Conservation (phyloP, 2,329 filamentous ascomycete species). For the Venturiaceae sp. region DNA sequence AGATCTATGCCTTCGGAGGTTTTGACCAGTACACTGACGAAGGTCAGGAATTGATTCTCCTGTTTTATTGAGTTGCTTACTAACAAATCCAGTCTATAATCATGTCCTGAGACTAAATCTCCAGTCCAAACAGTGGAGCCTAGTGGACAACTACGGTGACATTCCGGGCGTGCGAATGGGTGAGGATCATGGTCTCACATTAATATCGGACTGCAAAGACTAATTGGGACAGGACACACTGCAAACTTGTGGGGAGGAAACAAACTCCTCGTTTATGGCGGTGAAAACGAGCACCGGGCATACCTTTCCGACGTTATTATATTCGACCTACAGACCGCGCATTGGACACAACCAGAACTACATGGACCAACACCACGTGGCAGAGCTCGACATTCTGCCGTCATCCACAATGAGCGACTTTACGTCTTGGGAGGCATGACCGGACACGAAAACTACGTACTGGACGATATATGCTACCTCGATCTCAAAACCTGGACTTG, state of each 20-base stretch:
- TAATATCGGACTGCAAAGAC: slow-evolving; percentile 1
- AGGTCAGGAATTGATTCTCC: slow-evolving; percentile 35
- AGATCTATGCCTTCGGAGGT: slow-evolving; percentile 95
- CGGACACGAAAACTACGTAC: slow-evolving; percentile 79
- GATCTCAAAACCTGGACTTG: slow-evolving; percentile 97
- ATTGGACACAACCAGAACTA: slow-evolving; percentile 90
- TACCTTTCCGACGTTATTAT: slow-evolving; percentile 94
- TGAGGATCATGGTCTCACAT: slow-evolving; percentile 28
- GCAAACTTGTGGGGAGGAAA: slow-evolving; percentile 88
- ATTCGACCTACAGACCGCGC: slow-evolving; percentile 86
- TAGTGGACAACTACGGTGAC: slow-evolving; percentile 97
- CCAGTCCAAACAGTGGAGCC: slow-evolving; percentile 78
- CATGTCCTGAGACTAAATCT: slow-evolving; percentile 88
- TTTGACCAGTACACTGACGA: slow-evolving; percentile 99
- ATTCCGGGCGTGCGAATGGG: slow-evolving; percentile 97
- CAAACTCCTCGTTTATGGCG: slow-evolving; percentile 94
- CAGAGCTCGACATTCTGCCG: slow-evolving; percentile 83
- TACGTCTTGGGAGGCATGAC: slow-evolving; percentile 96
- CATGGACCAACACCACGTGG: slow-evolving; percentile 79
- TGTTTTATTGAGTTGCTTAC: too few relatives aligned
- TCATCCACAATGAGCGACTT: slow-evolving; percentile 91
- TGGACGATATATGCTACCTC: slow-evolving; percentile 94
- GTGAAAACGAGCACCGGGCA: slow-evolving; percentile 93
- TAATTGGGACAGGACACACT: slow-evolving; percentile 61
- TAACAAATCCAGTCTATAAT: slow-evolving; percentile 74